phyloP scores from a whole-genome alignment of 2,329 filamentous ascomycete species.

The Fusarium lateritium region DNA sequence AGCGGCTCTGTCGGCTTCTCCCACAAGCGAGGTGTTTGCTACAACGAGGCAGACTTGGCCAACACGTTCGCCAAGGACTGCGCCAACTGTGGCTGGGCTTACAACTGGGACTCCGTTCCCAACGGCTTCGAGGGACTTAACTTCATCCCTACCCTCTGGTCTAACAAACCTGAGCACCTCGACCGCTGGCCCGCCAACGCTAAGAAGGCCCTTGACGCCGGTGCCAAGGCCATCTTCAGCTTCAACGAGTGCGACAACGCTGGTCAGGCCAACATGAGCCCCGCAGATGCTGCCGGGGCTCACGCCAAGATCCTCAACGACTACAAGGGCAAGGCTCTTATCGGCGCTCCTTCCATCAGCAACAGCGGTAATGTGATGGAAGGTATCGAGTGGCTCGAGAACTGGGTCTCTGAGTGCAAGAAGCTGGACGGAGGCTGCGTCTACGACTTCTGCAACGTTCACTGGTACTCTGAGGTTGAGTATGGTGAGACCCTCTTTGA shows the following conservation, averaged over 20 bases:
- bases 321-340: constrained; percentile 66
- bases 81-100: constrained; percentile 70
- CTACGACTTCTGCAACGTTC: constrained; percentile 73
- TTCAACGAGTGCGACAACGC: constrained; percentile 81
- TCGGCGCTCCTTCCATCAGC: constrained; percentile 73
- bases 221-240: constrained; percentile 71
- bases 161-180: constrained; percentile 61
- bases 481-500: constrained; percentile 66
- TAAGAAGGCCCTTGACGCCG: constrained; percentile 65
- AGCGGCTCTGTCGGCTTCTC: constrained; percentile 44
- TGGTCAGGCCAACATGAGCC: constrained; percentile 71
- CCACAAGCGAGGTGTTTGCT: constrained; percentile 77
- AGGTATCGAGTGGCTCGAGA: constrained; percentile 70
- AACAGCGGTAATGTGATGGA: constrained; percentile 66
- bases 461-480: constrained; percentile 72
- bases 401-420: constrained; percentile 67
- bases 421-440: constrained; percentile 59
- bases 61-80: constrained; percentile 61
- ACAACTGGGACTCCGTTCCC: constrained; percentile 75
- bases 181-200: constrained; percentile 66
- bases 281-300: constrained; percentile 65
- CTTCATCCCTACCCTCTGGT: constrained; percentile 79
- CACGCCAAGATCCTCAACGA: constrained; percentile 70
- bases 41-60: constrained; percentile 72
- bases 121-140: constrained; percentile 62